Base-by-base conservation (phyloP, 2,329 filamentous ascomycete genomes). In the Sporothrix pseudoabietina region DNA sequence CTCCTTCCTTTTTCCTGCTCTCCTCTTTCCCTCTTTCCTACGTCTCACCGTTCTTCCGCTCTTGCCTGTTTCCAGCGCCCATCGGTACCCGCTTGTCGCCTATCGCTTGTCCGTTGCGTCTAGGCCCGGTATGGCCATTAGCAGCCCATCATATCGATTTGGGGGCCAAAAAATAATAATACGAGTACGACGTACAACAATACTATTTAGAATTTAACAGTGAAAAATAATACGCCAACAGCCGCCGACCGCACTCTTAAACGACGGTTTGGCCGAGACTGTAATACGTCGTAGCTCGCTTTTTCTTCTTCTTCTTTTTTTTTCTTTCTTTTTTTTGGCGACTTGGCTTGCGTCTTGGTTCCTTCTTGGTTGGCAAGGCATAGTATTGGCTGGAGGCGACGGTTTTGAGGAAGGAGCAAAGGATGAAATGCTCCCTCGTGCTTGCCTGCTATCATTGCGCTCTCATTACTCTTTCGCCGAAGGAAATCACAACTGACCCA, bases 91-190 rank as follows among this genome's bases (percentile, higher is more conserved):
- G 41, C 63, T 19, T 35, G 65, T 68, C 65, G 61, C 39, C 61
- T 66, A 66, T 66, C 61, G 61, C 22, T 39, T 47, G 61, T 47
- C 61, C 61, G 61, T 66, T 66, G 39, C 44, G 59, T 47, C 61
- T 47, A 30, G 61, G 61, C 59, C 35, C 35, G 9, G 22, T 59
- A 32, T 63, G 35, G 32, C 19, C 57, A 41, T 47, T 61, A 32
- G 54, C 4, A 49, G 32, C 32, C 57, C 30, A 61, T 49, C 4
- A 68, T 35, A 35, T 52, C 41, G 44, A 49, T 68, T 68, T 66
- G 63, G 65, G 65, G 65, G 66, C 47, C 66, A 69, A 69, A 69
- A 69, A 54, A 3, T n/a, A 69, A 52, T 44, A 44, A 9, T 30
- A 8, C 22, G 30, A 55, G 7, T 26, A 26, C 26, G 26, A 26